phyloP scores from a whole-genome alignment of 202 grass and related monocot species.

The Brachypodium distachyon region DNA sequence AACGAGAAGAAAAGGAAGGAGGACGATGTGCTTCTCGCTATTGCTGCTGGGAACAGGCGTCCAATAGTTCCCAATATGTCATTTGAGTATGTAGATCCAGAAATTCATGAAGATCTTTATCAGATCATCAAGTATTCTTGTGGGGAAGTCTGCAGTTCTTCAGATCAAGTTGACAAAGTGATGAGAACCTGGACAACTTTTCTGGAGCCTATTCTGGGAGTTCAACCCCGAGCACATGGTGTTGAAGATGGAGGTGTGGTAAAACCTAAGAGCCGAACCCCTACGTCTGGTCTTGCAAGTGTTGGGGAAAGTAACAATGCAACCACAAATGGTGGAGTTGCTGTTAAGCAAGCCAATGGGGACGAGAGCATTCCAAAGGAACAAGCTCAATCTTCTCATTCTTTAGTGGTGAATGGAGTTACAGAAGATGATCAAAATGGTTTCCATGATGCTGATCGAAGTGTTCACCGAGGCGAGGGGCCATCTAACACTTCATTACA shows the following conservation, averaged over 20 bases:
- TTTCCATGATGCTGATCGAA: slow-evolving; percentile 19
- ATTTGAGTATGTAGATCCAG: slow-evolving; percentile 48
- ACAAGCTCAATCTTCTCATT: neutral
- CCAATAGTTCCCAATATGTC: slow-evolving; percentile 65
- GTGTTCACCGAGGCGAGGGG: slow-evolving; percentile 8
- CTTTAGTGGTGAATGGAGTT: slow-evolving; percentile 24
- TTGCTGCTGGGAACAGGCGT: slow-evolving; percentile 55
- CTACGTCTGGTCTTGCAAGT: slow-evolving; percentile 18
- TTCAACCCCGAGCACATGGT: slow-evolving; percentile 21
- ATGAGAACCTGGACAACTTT: slow-evolving; percentile 67
- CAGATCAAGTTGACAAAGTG: slow-evolving; percentile 57
- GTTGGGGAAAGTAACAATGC: slow-evolving; percentile 29
- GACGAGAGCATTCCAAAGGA: slow-evolving; percentile 28
- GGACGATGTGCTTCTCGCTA: slow-evolving; percentile 49
- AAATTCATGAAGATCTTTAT: slow-evolving; percentile 62
- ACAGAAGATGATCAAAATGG: slow-evolving; percentile 24
- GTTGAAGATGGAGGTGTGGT: slow-evolving; percentile 38
- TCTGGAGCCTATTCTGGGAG: slow-evolving; percentile 53
- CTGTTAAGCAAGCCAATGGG: slow-evolving; percentile 22
- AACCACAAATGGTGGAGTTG: neutral
- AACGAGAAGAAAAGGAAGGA: slow-evolving; percentile 70
- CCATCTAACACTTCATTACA: neutral
- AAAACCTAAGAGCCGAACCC: slow-evolving; percentile 34
- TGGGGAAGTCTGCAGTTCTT: slow-evolving; percentile 59
- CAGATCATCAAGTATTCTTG: slow-evolving; percentile 68